A percentile compares a stretch with the other conserved stretches of the same genome.
Conservation (phyloP, 305 asterid species). For the Solanum hybrid region DNA sequence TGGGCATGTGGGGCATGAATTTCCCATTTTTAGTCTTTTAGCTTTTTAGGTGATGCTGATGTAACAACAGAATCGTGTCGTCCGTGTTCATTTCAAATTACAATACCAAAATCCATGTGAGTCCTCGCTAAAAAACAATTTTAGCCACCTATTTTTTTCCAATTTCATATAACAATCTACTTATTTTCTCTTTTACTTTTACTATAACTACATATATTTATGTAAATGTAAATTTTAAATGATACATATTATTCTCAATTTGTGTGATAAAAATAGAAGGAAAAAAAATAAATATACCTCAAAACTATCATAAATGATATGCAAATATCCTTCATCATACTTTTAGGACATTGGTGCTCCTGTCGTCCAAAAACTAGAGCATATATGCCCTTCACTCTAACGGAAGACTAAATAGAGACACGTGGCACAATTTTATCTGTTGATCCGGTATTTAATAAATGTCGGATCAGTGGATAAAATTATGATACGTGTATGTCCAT, state of each 20-base stretch:
- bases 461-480: not conserved
- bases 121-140: not conserved
- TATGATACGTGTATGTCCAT: not conserved
- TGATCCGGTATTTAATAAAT: not conserved
- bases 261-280: not conserved
- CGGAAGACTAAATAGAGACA: not conserved
- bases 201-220: not conserved
- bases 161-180: not conserved
- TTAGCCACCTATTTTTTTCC: not conserved
- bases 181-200: not conserved
- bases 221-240: not conserved
- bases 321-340: fast-evolving
- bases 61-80: not conserved
- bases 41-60: not conserved
- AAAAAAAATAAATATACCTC: too few species aligned
- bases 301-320: too few species aligned
- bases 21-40: not conserved
- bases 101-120: not conserved
- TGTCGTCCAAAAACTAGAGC: not conserved
- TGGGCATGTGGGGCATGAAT: not conserved
- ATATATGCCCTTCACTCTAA: not conserved
- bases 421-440: not conserved
- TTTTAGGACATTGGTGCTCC: not conserved
- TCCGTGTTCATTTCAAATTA: not conserved
- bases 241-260: not conserved